Percentiles rank a stretch among this genome's conserved stretches.
These are phyloP conservation scores for Melaleuca quinquenervia DNA, from an alignment of 345 rosid species.

Conservation along the genomic window DNA sequence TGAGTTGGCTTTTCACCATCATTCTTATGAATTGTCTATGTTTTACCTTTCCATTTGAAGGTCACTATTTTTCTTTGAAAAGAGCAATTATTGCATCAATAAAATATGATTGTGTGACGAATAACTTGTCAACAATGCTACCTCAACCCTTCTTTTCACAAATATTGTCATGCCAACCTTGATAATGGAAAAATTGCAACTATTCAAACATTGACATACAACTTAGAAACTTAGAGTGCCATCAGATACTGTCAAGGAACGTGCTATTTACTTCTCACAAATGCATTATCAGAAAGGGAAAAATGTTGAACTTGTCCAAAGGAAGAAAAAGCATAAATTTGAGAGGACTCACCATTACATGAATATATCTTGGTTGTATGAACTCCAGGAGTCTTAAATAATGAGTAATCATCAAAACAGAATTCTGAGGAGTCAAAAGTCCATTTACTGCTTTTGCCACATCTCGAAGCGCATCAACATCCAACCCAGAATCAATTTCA, in stretches of 20 bases:
- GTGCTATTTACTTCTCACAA: background rate
- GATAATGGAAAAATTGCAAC: background rate
- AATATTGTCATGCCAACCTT: background rate
- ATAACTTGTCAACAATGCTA: background rate
- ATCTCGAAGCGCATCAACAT: constrained; percentile 86
- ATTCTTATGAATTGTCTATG: background rate
- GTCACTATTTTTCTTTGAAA: background rate
- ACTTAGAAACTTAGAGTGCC: background rate
- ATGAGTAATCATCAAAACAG: constrained; percentile 90
- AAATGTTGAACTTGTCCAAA: background rate
- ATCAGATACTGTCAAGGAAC: background rate
- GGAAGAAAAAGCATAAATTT: background rate
- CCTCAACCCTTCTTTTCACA: background rate
- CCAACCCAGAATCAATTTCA: constrained; percentile 96
- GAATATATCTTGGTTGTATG: constrained; percentile 69
- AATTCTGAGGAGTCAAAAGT: constrained; percentile 69
- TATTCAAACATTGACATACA: background rate
- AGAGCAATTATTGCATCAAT: background rate
- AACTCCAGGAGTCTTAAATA: constrained; percentile 72
- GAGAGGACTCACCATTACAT: constrained; percentile 63
- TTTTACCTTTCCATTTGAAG: background rate
- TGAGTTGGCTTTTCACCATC: background rate
- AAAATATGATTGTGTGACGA: background rate
- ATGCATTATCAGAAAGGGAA: background rate
- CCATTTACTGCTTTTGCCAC: constrained; percentile 93